Evolutionary conservation across 768 basidiomycete species (phyloP), one percentile per base, ranked within the genome.

Genomic region (Suillus decipiens): DNA sequence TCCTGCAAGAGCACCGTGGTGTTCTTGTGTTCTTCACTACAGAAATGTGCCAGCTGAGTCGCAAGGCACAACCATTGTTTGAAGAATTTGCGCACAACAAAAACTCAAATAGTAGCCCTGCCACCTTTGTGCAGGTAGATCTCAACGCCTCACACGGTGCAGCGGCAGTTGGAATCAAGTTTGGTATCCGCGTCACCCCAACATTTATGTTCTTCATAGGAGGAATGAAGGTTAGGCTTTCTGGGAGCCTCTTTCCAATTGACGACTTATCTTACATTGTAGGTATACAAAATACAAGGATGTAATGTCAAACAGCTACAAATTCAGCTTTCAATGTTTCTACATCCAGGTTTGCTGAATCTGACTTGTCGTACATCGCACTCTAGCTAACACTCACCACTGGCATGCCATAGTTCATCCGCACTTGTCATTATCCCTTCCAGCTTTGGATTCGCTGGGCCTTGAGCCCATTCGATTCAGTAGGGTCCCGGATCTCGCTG

Each of bases 151-250:
- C 89, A 0, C 73, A 84, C 73, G 89, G 89, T 1, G 28, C 48
- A 17, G 69, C 75, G 2, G 77, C 78, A 60, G 75, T 96, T 19
- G 91, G 89, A 0, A 65, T 73, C 1, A 79, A 87, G 72, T 90
- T 84, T 78, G 80, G 83, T 15, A 84, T 97, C 1, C 75, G 82
- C 15, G 94, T 83, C 14, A 96, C 93, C 2, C 96, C 95, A 4
- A 95, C 93, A 1, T 96, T 98, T 71, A 77, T 91, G 45, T 96
- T 97, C 77, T 98, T 93, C 77, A 73, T 88, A 64, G 82, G 91
- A 64, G 92, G 89, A 1, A 79, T 82, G 59, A 87, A 90, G 86
- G 90, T 89, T 58, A 64, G 64, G 17, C 1, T 31, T 28, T 31
- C 28, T 24, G 24, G 15, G 9, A 28, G 28, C 28, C 17, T 50